Percentiles rank a stretch among this genome's conserved stretches.
Evolutionary conservation across 2,329 filamentous ascomycete genomes (phyloP).

Genomic region (Metarhizium humberi): DNA sequence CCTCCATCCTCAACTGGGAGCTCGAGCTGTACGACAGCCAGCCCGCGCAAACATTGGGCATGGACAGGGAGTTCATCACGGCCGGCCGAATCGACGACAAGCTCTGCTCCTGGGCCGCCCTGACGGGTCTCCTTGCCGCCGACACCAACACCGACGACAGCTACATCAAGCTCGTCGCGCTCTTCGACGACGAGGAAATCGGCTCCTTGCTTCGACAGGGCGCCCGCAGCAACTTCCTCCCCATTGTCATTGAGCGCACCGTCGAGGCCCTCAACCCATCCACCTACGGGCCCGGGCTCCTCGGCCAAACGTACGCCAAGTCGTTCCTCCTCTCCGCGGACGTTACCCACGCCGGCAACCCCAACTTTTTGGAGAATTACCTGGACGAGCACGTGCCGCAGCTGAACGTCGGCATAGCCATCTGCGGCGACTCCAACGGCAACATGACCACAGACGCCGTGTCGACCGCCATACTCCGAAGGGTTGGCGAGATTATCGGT

Average conservation of each 20-base stretch:
- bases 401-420: conserved; percentile 77
- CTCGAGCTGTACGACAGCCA: conserved; percentile 90
- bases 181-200: conserved; percentile 97
- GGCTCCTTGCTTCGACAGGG: conserved; percentile 86
- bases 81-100: conserved; percentile 96
- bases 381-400: conserved; percentile 77
- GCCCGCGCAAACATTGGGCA: conserved; percentile 70
- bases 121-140: conserved; percentile 71
- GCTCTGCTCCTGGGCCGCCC: conserved; percentile 87
- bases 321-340: conserved; percentile 90
- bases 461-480: conserved; percentile 69
- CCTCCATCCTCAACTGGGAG: conserved; percentile 87
- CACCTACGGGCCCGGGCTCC: conserved; percentile 46
- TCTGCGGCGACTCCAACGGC: conserved; percentile 78
- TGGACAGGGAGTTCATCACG: conserved; percentile 91
- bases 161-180: conserved; percentile 81
- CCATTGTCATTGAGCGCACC: conserved; percentile 69
- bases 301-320: conserved; percentile 79
- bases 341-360: conserved; percentile 88
- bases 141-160: conserved; percentile 45
- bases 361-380: conserved; percentile 82
- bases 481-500: conserved; percentile 65
- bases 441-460: conserved; percentile 94
- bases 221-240: conserved; percentile 81
- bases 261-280: conserved; percentile 56